phyloP scores from a whole-genome alignment of 2,329 filamentous ascomycete species.

The Ceratocystis colombiana region DNA sequence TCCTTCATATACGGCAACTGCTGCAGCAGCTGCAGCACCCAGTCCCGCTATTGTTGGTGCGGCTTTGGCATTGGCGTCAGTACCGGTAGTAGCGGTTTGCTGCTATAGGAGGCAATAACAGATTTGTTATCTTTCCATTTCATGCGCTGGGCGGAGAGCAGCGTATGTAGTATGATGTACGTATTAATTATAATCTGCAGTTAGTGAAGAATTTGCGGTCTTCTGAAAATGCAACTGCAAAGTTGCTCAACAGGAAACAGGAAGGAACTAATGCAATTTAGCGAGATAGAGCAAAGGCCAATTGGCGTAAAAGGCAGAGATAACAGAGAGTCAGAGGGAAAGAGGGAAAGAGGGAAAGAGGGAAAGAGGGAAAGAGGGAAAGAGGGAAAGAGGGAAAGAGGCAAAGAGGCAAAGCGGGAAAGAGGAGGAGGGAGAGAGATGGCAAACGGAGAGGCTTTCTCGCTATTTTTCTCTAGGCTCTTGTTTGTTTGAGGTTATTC shows the following conservation, averaged over 20 bases:
- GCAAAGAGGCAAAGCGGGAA: not conserved
- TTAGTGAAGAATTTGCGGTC: not conserved
- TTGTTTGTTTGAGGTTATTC: not conserved
- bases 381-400: not conserved
- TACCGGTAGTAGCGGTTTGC: not conserved
- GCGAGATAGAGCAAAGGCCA: not conserved
- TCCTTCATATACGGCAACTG: not conserved
- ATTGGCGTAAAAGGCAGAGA: not conserved
- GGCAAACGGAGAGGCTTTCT: not conserved
- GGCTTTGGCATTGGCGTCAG: no score
- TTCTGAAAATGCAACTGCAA: not conserved
- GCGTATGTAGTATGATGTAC: not conserved
- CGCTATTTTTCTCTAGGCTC: not conserved
- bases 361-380: not conserved
- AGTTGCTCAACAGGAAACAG: slow-evolving; percentile 13
- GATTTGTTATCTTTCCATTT: not conserved
- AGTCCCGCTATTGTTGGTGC: not conserved
- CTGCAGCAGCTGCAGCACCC: not conserved
- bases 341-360: not conserved
- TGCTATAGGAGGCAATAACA: not conserved
- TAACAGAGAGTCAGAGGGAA: not conserved
- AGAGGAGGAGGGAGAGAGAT: not conserved
- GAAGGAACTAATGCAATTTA: slow-evolving; percentile 1
- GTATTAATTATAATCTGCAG: not conserved
- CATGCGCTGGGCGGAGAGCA: not conserved